Conservation (phyloP, 208 protist species). For the Trypanosoma mega region DNA sequence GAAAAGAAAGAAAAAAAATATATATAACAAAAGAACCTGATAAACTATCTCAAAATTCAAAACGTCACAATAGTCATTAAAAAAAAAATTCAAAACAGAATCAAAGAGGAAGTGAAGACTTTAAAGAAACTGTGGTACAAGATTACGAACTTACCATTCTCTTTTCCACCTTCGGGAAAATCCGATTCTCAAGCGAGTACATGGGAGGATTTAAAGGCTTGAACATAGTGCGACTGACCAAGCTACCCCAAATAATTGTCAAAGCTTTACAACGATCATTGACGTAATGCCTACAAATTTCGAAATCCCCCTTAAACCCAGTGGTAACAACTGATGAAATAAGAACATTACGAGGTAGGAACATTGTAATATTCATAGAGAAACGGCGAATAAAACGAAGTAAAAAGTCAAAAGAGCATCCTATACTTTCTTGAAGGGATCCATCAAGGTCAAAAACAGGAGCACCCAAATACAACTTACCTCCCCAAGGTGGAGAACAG, state of each 20-base stretch:
- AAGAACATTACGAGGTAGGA: slow-evolving; percentile 28
- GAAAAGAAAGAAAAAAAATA: slow-evolving; percentile 8
- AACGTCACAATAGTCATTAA: neutral
- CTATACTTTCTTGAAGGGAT: slow-evolving; percentile 10
- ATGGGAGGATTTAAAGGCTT: slow-evolving; percentile 5
- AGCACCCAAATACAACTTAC: slow-evolving; percentile 17
- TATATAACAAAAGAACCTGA: slow-evolving; percentile 2
- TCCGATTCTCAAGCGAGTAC: slow-evolving; percentile 20
- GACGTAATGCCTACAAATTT: slow-evolving; percentile 22
- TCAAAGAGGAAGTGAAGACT: slow-evolving; percentile 1
- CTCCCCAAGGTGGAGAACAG: slow-evolving; percentile 24
- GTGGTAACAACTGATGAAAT: slow-evolving; percentile 20
- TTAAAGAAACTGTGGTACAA: slow-evolving; percentile 2
- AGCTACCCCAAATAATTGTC: slow-evolving; percentile 20
- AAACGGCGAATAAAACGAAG: slow-evolving; percentile 21
- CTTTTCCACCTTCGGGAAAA: slow-evolving; percentile 12
- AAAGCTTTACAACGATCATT: slow-evolving; percentile 31
- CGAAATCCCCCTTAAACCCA: slow-evolving; percentile 22
- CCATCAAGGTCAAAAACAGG: slow-evolving; percentile 18
- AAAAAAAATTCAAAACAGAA: neutral
- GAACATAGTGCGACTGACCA: slow-evolving; percentile 14
- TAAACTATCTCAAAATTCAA: neutral
- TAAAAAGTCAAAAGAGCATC: slow-evolving; percentile 14
- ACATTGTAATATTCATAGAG: slow-evolving; percentile 31
- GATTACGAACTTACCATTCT: slow-evolving; percentile 4